Evolutionary conservation across 2,329 filamentous ascomycete genomes (phyloP).

Genomic region (Metarhizium rileyi): DNA sequence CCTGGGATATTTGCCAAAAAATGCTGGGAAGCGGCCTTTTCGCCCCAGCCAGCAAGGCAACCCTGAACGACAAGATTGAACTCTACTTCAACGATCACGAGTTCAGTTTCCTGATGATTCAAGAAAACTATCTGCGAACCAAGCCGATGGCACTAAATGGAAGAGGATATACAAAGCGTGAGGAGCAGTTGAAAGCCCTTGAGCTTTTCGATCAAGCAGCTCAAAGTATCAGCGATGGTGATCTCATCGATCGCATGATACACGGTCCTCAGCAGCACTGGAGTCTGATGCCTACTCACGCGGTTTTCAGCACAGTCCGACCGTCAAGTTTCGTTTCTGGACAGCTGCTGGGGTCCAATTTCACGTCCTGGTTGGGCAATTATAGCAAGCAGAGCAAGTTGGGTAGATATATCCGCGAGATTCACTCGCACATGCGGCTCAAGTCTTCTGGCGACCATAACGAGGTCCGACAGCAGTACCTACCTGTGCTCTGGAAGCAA

Average conservation of each 20-base stretch:
- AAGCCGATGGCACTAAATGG: constrained; percentile 57
- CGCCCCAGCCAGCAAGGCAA: constrained; percentile 69
- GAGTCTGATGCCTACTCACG: constrained; percentile 95
- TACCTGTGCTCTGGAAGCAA: constrained; percentile 78
- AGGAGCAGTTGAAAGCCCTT: constrained; percentile 70
- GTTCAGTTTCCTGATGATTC: constrained; percentile 93
- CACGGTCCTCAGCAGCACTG: constrained; percentile 97
- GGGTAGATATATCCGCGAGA: constrained; percentile 75
- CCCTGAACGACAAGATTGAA: constrained; percentile 94
- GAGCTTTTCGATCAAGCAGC: constrained; percentile 82
- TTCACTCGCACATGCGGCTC: constrained; percentile 94
- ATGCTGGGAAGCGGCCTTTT: constrained; percentile 86
- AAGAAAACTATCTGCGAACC: constrained; percentile 91
- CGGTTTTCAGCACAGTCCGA: constrained; percentile 86
- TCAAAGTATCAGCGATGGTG: constrained; percentile 93
- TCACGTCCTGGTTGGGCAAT: constrained; percentile 90
- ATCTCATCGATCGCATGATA: constrained; percentile 95
- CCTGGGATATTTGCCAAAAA: constrained; percentile 95
- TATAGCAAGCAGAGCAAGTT: constrained; percentile 81
- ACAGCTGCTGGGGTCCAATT: constrained; percentile 62
- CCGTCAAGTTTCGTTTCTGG: constrained; percentile 83
- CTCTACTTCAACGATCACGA: constrained; percentile 99
- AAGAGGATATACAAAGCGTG: constrained; percentile 47
- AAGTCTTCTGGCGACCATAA: constrained; percentile 83
- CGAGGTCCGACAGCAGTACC: constrained; percentile 88